These are phyloP conservation scores for Perilla frutescens DNA, from an alignment of 257 asterid species.

Conservation along the genomic window DNA sequence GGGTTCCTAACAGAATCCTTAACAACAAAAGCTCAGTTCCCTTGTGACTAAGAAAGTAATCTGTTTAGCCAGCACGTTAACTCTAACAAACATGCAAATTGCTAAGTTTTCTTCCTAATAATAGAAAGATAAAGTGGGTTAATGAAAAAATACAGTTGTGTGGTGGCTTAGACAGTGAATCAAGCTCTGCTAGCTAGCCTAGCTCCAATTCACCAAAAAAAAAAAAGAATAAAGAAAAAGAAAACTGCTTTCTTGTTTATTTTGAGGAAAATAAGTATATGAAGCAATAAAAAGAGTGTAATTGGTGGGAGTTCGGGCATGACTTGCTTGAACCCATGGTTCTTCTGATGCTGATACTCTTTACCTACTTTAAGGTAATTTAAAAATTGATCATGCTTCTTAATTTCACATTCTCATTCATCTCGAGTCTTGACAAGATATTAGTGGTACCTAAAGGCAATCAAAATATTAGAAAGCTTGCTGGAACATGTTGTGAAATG, in stretches of 20 bases:
- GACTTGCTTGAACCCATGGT: slow-evolving; percentile 5
- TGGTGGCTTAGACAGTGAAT: slow-evolving; percentile 4
- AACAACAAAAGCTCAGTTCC: neutral
- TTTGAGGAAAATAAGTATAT: neutral
- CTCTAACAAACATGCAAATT: neutral
- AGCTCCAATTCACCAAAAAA: neutral
- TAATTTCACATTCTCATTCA: slow-evolving; percentile 6
- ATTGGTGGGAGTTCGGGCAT: slow-evolving; percentile 14
- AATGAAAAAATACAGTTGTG: neutral
- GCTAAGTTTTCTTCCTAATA: neutral
- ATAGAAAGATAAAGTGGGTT: slow-evolving; percentile 6
- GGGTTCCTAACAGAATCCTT: slow-evolving; percentile 9
- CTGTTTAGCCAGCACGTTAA: neutral
- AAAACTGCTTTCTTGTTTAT: slow-evolving; percentile 13
- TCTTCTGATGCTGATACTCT: neutral
- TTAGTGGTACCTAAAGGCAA: neutral
- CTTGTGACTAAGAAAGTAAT: neutral
- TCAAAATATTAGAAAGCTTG: slow-evolving; percentile 1
- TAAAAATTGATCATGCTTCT: slow-evolving; percentile 1
- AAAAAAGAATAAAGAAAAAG: too few relatives aligned
- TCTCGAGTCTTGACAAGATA: neutral
- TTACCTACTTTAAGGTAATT: neutral
- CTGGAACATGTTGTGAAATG: neutral
- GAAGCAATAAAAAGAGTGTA: neutral
- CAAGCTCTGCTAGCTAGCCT: neutral